phyloP scores from a whole-genome alignment of 225 moss, liverwort and hornwort species.

The Pseudoscleropodium purum region DNA sequence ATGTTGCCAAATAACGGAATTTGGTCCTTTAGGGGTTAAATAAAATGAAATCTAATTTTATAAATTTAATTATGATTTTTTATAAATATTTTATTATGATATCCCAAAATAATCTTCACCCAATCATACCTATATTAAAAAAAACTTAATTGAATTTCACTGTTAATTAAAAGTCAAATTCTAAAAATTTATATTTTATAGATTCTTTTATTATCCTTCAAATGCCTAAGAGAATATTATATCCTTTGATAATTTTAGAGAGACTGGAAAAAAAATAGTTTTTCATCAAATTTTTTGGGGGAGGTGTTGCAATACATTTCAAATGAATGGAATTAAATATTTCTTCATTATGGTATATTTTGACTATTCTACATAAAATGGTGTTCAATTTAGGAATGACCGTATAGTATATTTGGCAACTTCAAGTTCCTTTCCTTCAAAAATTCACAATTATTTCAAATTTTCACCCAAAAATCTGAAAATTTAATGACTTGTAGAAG shows the following conservation, averaged over 20 bases:
- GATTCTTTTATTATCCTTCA: accelerated
- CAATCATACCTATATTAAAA: neutral
- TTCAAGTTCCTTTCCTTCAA: neutral
- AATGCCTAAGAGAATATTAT: neutral
- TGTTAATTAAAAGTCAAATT: accelerated
- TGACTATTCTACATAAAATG: neutral
- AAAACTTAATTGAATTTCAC: neutral
- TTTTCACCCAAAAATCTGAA: neutral
- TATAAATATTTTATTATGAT: neutral
- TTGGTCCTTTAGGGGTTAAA: too few species aligned
- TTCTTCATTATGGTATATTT: neutral
- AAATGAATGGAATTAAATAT: neutral
- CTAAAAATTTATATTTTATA: neutral
- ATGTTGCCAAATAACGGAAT: too few species aligned
- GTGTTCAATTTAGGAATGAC: neutral
- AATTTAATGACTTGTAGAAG: neutral
- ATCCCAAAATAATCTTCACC: neutral
- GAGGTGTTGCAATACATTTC: neutral
- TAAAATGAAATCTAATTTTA: neutral
- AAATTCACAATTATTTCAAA: neutral
- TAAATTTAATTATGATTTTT: too few species aligned
- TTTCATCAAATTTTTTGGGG: accelerated
- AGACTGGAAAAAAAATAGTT: neutral
- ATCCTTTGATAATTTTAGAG: neutral
- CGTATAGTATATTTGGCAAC: neutral